Evolutionary conservation across 2,329 filamentous ascomycete species (phyloP).

Genomic region (Cyphellophora attinorum): DNA sequence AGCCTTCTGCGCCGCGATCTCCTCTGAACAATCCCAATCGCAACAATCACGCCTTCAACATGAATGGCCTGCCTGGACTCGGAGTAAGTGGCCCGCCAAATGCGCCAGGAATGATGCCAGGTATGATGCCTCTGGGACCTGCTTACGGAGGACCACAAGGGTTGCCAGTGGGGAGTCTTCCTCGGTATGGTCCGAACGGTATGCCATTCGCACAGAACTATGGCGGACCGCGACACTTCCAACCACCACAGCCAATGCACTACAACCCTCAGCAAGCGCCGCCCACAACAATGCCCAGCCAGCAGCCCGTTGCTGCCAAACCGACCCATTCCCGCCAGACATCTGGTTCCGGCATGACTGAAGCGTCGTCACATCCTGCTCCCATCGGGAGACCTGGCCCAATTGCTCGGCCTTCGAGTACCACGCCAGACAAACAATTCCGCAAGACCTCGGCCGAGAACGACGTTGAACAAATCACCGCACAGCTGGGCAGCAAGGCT

Average conservation of each 20-base stretch:
- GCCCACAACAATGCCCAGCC: conserved; percentile 22
- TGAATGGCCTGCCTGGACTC: conserved; percentile 44
- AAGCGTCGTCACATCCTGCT: conserved; percentile 56
- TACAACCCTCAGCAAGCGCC: conserved; percentile 33
- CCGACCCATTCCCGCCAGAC: conserved; percentile 64
- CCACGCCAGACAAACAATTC: conserved; percentile 42
- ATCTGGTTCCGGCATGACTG: conserved; percentile 53
- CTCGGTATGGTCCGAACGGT: conserved; percentile 42
- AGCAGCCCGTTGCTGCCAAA: conserved; percentile 27
- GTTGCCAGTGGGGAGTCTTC: conserved; percentile 44
- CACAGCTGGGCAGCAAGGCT: conserved; percentile 83
- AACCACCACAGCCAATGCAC: conserved; percentile 42
- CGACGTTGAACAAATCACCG: conserved; percentile 62
- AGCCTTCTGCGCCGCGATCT: conserved; percentile 54
- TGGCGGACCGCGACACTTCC: conserved; percentile 50
- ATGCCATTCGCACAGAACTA: conserved; percentile 51
- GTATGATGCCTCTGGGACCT: conserved; percentile 44
- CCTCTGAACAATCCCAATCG: conserved; percentile 54
- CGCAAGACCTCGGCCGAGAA: conserved; percentile 34
- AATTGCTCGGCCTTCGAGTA: conserved; percentile 78
- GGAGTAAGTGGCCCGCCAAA: conserved; percentile 49
- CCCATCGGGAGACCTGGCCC: conserved; percentile 76
- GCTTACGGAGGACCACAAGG: conserved; percentile 42
- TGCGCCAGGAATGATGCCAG: conserved; percentile 43
- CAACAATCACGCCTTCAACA: conserved; percentile 43